phyloP scores from a whole-genome alignment of 805 yeast genomes.

The Metschnikowia reukaufii region DNA sequence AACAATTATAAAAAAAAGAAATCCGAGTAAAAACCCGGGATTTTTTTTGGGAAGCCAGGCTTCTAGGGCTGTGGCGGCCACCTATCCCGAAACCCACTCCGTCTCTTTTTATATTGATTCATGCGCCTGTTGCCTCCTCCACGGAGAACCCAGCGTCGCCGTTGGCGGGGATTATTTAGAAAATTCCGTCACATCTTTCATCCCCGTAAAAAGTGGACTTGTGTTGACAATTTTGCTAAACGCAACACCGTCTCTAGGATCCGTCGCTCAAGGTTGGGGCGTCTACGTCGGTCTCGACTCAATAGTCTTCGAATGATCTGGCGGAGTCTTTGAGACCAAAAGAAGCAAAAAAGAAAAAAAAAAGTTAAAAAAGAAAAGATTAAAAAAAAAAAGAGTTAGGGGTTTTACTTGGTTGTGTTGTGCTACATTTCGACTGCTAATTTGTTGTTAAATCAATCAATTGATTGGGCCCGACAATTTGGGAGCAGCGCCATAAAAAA shows the following conservation, averaged over 20 bases:
- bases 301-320: slow-evolving; percentile 13
- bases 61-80: slow-evolving; percentile 21
- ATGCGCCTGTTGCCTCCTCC: background rate
- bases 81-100: slow-evolving; percentile 20
- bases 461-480: no score
- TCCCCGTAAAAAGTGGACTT: background rate
- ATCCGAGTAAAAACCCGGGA: no score
- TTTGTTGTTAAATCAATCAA: no score
- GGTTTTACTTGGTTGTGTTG: no score
- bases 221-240: slow-evolving; percentile 1
- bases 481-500: no score
- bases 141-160: background rate
- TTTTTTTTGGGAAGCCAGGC: no score
- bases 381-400: no score
- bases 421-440: no score
- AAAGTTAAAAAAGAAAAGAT: background rate
- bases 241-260: slow-evolving; percentile 14
- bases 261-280: slow-evolving; percentile 9
- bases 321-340: background rate
- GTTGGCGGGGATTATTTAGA: slow-evolving; percentile 15
- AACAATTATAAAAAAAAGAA: no score
- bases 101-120: no score
- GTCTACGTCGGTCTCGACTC: slow-evolving; percentile 9
- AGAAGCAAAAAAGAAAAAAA: background rate
- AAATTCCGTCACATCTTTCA: slow-evolving; percentile 4